Percentiles rank a stretch among this genome's conserved stretches.
phyloP scores from a whole-genome alignment of 495 filamentous ascomycete species.

The Sordaria brevicollis region DNA sequence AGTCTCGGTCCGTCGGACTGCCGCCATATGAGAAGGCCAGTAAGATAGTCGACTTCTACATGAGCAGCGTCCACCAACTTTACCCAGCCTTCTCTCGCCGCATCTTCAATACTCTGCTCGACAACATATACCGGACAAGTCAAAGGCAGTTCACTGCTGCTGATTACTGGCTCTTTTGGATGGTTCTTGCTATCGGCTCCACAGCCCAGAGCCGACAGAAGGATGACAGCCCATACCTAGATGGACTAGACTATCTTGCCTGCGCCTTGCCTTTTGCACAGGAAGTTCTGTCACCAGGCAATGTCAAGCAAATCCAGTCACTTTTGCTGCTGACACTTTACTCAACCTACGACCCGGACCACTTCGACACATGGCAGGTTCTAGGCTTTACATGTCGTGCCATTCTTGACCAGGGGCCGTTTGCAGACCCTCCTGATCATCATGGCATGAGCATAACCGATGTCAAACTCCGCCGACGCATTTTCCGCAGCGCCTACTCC shows the following conservation, averaged over 20 bases:
- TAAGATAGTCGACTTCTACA: slow-evolving; percentile 66
- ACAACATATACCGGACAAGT: slow-evolving; percentile 61
- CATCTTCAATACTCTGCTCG: slow-evolving; percentile 61
- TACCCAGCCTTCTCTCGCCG: slow-evolving; percentile 73
- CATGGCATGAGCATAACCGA: slow-evolving; percentile 48
- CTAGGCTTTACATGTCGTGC: slow-evolving; percentile 79
- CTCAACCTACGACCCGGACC: slow-evolving; percentile 73
- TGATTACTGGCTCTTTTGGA: slow-evolving; percentile 76
- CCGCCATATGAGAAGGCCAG: slow-evolving; percentile 56
- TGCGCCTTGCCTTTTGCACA: slow-evolving; percentile 68
- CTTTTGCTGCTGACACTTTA: slow-evolving; percentile 79
- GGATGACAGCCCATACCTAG: slow-evolving; percentile 51
- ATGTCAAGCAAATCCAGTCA: slow-evolving; percentile 71
- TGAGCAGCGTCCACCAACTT: slow-evolving; percentile 67
- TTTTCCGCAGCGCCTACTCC: slow-evolving; percentile 80
- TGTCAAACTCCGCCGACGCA: slow-evolving; percentile 63
- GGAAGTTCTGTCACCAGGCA: slow-evolving; percentile 71
- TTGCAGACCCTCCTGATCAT: slow-evolving; percentile 73
- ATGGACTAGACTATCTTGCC: slow-evolving; percentile 55
- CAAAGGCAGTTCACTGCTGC: slow-evolving; percentile 53
- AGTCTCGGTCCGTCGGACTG: slow-evolving; percentile 42
- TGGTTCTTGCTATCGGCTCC: slow-evolving; percentile 77
- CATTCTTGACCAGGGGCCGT: slow-evolving; percentile 77
- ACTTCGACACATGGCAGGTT: slow-evolving; percentile 85
- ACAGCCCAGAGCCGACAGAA: slow-evolving; percentile 58